Evolutionary conservation across 352 stramenopile genomes (phyloP), one percentile per base, ranked within the genome.

Genomic region (Phytopythium ostracodes): DNA sequence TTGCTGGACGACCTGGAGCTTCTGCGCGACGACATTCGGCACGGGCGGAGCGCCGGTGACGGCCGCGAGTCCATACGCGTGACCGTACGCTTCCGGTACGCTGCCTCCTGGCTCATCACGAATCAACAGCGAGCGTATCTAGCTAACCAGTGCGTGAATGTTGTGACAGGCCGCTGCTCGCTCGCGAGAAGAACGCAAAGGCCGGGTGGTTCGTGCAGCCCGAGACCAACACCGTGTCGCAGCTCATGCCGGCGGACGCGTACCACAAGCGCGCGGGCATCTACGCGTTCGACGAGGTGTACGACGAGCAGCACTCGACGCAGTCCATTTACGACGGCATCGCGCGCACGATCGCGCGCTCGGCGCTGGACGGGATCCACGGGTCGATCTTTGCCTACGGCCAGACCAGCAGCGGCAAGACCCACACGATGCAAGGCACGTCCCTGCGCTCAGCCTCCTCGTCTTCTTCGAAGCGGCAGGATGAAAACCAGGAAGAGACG

Each of bases 351-450:
- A 83, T 84, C 31, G 76, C 88, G 15, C 75, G 85, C 10, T 88
- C 81, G 25, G 87, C 87, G 15, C 71, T 87, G 56, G 69, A 88
- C 55, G 82, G 84, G 6, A 88, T 80, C 59, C 89, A 95, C 62
- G 88, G 82, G 17, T 90, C 87, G 12, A 84, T 92, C 52, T 92
- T 95, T 52, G 87, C 83, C 6, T 95, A 92, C 61, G 84, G 87
- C 49, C 87, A 95, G 59, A 95, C 87, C 15, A 90, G 84, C 60
- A 88, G 82, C 27, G 84, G 87, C 38, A 95, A 95, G 62, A 93
- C 82, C 57, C 75, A 86, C 63, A 92, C 82, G 12, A 92, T 92
- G 82, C 76, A 84, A 52, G 79, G 76, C n/a, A 70, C 64, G 4
- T 65, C 53, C 4, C 17, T 70, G 33, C 61, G 51, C 49, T 59